Base-by-base conservation (phyloP, 1,284 basidiomycete species). In the Peniophora sp. region DNA sequence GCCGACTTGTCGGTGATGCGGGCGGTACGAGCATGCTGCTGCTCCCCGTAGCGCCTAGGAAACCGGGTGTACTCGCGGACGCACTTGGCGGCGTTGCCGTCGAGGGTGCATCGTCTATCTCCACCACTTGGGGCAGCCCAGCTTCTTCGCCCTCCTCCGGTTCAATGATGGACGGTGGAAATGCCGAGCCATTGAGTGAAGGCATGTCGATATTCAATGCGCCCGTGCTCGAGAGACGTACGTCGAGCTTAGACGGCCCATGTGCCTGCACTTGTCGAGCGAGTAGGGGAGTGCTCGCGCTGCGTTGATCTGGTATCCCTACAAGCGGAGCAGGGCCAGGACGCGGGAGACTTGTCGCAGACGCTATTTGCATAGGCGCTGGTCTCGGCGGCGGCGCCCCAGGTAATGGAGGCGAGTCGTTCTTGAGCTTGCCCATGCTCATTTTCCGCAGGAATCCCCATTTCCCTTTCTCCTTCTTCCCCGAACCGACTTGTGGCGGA, bases 401-500 rank as follows among this genome's bases (percentile, higher is more conserved):
- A 2, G 69, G 66, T 10, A 69, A 54, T 1, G 58, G 55, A 24
- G 79, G 73, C 15, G 74, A 65, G 48, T 87, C 83, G n/a, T 68
- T 56, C 60, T 79, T 79, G 68, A 90, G 85, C 66, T 88, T 88
- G 20, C 90, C 86, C 88, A 94, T 93, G 10, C 91, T 94, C 88
- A 97, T 94, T 71, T 97, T 97, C 70, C 93, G 92, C 54, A 97
- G 72, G 71, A 97, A 95, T 2, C 93, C 91, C 91, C 92, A 95
- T 64, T 85, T 85, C 54, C 81, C 77, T 36, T 51, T 50, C 18
- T 57, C 57, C 49, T 57, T 78, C 65, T 57, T 64, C 61, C 36
- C 34, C 11, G 57, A 41, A 22, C 55, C 52, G 47, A 53, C 54
- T 68, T 62, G 52, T 60, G 57, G 51, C 64, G 57, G 27, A 32